These are phyloP conservation scores for Punctularia strigosozonata DNA, from an alignment of 768 basidiomycete genomes.

Conservation along the genomic window DNA sequence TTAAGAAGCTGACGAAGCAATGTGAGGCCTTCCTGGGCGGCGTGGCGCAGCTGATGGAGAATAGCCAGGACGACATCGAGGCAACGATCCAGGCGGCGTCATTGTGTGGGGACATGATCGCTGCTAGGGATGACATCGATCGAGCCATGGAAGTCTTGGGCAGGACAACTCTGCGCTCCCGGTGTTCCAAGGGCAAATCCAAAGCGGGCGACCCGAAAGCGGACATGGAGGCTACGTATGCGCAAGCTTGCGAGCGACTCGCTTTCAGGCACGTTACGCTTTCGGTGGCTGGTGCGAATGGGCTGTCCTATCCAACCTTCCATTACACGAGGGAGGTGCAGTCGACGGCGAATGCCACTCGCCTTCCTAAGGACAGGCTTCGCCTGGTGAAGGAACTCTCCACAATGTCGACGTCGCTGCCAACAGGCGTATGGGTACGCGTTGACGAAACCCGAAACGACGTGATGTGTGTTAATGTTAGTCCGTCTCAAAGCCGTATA, in stretches of 20 bases:
- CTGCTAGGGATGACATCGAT: conserved; percentile 35
- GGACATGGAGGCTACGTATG: conserved; percentile 28
- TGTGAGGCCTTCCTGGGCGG: conserved; percentile 37
- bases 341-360: conserved; percentile 24
- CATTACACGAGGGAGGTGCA: conserved; percentile 22
- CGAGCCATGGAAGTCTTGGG: conserved; percentile 32
- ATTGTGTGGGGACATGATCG: conserved; percentile 40
- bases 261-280: conserved; percentile 34
- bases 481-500: background rate
- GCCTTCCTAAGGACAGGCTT: conserved; percentile 33
- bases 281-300: conserved; percentile 7
- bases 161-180: conserved; percentile 9
- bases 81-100: conserved; percentile 28
- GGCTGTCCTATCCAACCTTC: conserved; percentile 17
- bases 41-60: conserved; percentile 27
- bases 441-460: conserved; percentile 49
- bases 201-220: conserved; percentile 19
- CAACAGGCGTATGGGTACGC: conserved; percentile 42
- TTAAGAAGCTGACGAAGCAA: conserved; percentile 41
- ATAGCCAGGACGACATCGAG: conserved; percentile 18
- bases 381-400: conserved; percentile 48
- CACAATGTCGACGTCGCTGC: conserved; percentile 42
- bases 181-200: conserved; percentile 7
- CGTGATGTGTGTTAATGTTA: conserved; percentile 29
- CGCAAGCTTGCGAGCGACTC: conserved; percentile 31